Base-by-base conservation (phyloP, 116 monocot genomes). In the Zostera marina region DNA sequence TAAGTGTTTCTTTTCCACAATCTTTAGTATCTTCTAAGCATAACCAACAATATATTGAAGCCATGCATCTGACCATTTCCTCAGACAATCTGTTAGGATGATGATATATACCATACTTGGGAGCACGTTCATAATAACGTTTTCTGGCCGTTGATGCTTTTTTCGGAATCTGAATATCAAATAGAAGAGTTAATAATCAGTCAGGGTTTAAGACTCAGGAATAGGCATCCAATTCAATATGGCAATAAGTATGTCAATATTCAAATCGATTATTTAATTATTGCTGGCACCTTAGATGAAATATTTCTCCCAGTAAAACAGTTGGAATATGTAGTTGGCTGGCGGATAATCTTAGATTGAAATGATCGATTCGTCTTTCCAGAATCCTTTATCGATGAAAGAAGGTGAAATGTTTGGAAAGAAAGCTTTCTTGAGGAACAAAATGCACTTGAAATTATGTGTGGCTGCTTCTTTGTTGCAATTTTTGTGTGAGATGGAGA, bases 31-130 rank as follows among this genome's bases (percentile, higher is more conserved):
- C 19, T 47, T 82, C 74, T 43, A 22, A 62, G 40, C 62, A 64
- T 24, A 66, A 20, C 67, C 68, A 70, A 59, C 64, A 75, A 60
- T 83, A 88, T 59, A 88, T 73, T 20, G 71, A 53, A 62, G 83
- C 88, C 83, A 88, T 83, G 73, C 83, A 80, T 73, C 78, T 70
- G 21, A 89, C 66, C 66, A 89, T 49, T 68, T 89, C 89, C 77
- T 89, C 84, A 17, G 89, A 89, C 61, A 89, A 70, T 66, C 76
- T 84, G 68, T 68, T 78, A 16, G 89, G 84, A 16, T 73, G 81
- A 41, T 78, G 74, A 41, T 77, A 66, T 17, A 83, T 67, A 71
- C 77, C 70, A 42, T 83, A 74, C 66, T 75, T 83, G 40, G 77
- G 56, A 16, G 80, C 80, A 44, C 69, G 69, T 23, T 73, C 59